phyloP scores from a whole-genome alignment of 1,284 basidiomycete genomes.

The Pseudozyma sp. region DNA sequence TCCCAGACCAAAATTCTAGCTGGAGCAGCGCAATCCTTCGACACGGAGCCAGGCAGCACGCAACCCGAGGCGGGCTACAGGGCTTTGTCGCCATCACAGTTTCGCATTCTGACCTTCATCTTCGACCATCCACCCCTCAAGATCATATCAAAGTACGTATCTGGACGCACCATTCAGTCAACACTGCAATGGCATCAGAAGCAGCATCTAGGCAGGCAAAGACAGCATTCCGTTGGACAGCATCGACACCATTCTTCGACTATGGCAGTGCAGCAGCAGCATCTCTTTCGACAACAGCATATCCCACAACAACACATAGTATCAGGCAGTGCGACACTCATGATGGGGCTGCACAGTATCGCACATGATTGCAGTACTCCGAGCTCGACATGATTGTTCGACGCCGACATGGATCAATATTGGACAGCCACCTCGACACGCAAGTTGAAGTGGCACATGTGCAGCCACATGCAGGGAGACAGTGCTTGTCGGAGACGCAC shows the following conservation, averaged over 20 bases:
- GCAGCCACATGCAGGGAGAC: too few relatives aligned
- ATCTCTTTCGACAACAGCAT: neutral
- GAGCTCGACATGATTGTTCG: too few relatives aligned
- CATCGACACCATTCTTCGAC: neutral
- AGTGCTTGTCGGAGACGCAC: too few relatives aligned
- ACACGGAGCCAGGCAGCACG: neutral
- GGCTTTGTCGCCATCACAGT: constrained; percentile 20
- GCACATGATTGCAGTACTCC: too few relatives aligned
- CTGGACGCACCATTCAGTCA: neutral
- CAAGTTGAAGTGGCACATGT: too few relatives aligned
- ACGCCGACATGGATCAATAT: too few relatives aligned
- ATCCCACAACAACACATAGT: too few relatives aligned
- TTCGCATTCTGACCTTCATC: constrained; percentile 34
- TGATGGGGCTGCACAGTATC: too few relatives aligned
- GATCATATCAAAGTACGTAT: constrained; percentile 55
- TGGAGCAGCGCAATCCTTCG: neutral
- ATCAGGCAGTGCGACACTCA: too few relatives aligned
- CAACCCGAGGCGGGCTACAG: neutral
- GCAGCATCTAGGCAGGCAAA: neutral
- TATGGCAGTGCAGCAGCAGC: neutral
- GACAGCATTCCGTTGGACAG: constrained; percentile 4
- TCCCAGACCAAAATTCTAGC: neutral
- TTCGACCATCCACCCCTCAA: constrained; percentile 54
- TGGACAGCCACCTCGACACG: too few relatives aligned
- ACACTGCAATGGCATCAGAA: constrained; percentile 3